Base-by-base conservation (phyloP, 176 grass and related monocot genomes). In the Guadua angustifolia region DNA sequence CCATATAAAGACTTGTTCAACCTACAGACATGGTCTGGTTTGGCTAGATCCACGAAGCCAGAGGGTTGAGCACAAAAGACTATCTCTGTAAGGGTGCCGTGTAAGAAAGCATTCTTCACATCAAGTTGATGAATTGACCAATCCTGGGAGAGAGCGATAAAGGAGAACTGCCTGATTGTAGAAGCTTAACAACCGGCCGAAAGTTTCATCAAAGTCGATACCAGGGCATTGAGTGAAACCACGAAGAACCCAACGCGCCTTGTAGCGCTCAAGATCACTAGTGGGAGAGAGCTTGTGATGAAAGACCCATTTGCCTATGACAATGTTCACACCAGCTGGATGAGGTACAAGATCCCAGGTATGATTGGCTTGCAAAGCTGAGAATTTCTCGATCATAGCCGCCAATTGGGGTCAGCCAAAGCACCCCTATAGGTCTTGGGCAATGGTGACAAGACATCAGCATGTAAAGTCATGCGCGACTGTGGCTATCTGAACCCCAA, bases 161-260 rank as follows among this genome's bases (percentile, higher is more conserved):
- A 13, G 16, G 7, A 79, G 9, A 0, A 65, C 12, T 4, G 25
- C 1, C 32, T 2, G 16, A 79, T 79, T 0, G 35, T 79, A 0
- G 17, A 5, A 21, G 57, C 22, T 66, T 61, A 1, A 79, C 56
- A 0, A 77, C 50, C 0, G 74, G 1, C 76, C 65, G 7, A 63
- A 79, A 16, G 46, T 79, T 22, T 79, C 55, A 24, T 25, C 33
- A 62, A 42, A 79, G 25, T 79, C 76, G 15, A 79, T 15, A 0
- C 76, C 57, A 1, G 15, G 19, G 0, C 26, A 6, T 71, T 82
- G 64, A 12, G 43, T 50, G 26, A 69, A 82, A 0, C 79, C 79
- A 0, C 51, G 66, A 2, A 47, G 51, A 53, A 53, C 51, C 51
- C 51, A 53, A 53, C 51, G 17, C 16, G 10, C 44, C 3, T 46